These are phyloP conservation scores for Thinopyrum elongatum DNA, from an alignment of 176 grass and related monocot species.

Conservation along the genomic window DNA sequence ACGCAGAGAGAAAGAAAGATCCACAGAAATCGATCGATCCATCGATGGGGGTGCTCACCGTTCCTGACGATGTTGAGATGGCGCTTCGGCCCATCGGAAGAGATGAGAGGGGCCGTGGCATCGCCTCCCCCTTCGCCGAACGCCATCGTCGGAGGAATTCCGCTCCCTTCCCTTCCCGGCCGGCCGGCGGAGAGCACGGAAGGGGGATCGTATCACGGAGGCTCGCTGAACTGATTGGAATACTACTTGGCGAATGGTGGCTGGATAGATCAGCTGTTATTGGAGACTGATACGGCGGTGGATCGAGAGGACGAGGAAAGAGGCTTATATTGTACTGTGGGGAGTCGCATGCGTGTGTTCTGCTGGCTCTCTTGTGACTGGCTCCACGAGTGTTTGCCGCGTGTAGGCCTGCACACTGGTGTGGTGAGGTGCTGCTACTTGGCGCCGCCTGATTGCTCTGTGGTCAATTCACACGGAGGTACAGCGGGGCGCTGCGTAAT, in stretches of 20 bases:
- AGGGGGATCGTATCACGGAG: neutral
- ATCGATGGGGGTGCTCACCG: slow-evolving; percentile 20
- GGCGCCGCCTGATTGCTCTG: neutral
- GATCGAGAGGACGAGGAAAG: neutral
- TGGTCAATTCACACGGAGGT: neutral
- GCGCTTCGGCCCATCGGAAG: slow-evolving; percentile 7
- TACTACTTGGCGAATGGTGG: neutral
- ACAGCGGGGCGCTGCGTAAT: neutral
- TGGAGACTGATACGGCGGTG: neutral
- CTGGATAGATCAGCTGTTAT: neutral
- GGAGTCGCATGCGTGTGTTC: neutral
- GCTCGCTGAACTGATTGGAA: neutral
- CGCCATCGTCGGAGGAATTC: slow-evolving; percentile 23
- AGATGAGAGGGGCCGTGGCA: slow-evolving; percentile 36
- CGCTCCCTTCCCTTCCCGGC: neutral
- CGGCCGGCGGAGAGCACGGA: neutral
- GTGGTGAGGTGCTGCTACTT: neutral
- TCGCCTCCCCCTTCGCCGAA: slow-evolving; percentile 28
- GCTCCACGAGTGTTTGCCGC: neutral
- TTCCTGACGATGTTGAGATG: slow-evolving; percentile 17
- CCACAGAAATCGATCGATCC: neutral
- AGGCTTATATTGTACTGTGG: neutral
- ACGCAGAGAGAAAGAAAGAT: too few species aligned
- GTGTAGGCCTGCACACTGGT: neutral
- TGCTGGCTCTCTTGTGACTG: neutral